Base-by-base conservation (phyloP, 2,329 filamentous ascomycete genomes). In the Fusarium guadeloupense region DNA sequence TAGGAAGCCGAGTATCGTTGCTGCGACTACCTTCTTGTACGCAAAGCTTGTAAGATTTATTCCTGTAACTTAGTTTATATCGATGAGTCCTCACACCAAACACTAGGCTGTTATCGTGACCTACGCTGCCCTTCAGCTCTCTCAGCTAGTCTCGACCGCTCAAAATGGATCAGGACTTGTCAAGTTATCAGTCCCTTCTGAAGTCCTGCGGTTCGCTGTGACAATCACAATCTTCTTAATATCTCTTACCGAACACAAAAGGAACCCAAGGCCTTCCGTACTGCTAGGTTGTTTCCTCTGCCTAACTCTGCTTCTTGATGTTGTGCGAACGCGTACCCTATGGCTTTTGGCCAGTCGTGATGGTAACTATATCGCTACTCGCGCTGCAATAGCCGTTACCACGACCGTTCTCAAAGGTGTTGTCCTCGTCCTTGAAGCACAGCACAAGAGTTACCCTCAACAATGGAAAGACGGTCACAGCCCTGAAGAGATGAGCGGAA, bases 401-500 rank as follows among this genome's bases (percentile, higher is more conserved):
- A 39, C 16, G 13, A 35, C 35, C 7, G 16, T 17, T 8, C 19
- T 46, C 12, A 53, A 53, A 46, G n/a, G 26, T 3, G 14, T 41
- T 4, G 17, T 53, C 5, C 42, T 53, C 14, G 3, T 35, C 4
- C 23, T 53, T 9, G 49, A 53, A 41, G 41, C 35, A n/a, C 41
- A 53, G 10, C 35, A 40, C 16, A 53, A 53, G 35, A 30, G 6
- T 0, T 17, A 6, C 9, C 7, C 34, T 4, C 13, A 35, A 10
- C 9, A 34, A 5, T 53, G 49, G 49, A 48, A 46, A 28, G 42
- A 35, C 1, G 19, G 13, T 3, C 49, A 53, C 26, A 58, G 54
- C 44, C 76, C 49, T 28, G 75, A 59, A 54, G 73, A 53, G 30
- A 69, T 33, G 62, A 75, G 59, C 49, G 65, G 68, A 0, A 52